Percentiles rank a stretch among this genome's conserved stretches.
Evolutionary conservation across 441 rosid genomes (phyloP).

Genomic region (Populus tomentosa): DNA sequence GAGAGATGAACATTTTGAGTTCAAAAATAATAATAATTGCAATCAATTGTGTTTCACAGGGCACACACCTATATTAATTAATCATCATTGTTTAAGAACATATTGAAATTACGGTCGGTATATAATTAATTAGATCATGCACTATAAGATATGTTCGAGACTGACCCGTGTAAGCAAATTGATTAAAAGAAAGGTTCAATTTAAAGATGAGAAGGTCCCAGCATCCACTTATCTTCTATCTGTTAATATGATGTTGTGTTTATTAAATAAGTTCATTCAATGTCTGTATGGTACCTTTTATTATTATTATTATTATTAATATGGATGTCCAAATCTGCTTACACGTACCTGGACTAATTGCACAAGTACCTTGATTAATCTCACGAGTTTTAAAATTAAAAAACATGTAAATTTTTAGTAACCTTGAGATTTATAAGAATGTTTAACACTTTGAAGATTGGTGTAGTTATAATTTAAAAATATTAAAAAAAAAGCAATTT

Average conservation of each 20-base stretch:
- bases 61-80: neutral
- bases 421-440: fast-evolving
- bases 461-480: no score
- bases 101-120: neutral
- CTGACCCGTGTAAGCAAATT: neutral
- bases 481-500: no score
- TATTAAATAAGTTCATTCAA: no score
- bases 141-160: neutral
- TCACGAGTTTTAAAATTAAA: fast-evolving
- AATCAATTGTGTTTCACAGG: neutral
- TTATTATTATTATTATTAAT: no score
- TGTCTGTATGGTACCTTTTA: no score
- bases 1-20: neutral
- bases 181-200: neutral
- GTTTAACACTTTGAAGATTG: no score
- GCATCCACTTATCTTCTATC: neutral
- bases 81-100: neutral
- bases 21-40: neutral
- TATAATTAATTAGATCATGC: neutral
- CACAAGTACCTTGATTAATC: no score
- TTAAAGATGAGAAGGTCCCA: neutral
- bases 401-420: no score
- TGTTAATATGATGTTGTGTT: no score
- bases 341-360: no score
- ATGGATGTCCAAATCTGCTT: fast-evolving